These are phyloP conservation scores for Eutrema heterophyllum DNA, from an alignment of 345 rosid species.

Conservation along the genomic window DNA sequence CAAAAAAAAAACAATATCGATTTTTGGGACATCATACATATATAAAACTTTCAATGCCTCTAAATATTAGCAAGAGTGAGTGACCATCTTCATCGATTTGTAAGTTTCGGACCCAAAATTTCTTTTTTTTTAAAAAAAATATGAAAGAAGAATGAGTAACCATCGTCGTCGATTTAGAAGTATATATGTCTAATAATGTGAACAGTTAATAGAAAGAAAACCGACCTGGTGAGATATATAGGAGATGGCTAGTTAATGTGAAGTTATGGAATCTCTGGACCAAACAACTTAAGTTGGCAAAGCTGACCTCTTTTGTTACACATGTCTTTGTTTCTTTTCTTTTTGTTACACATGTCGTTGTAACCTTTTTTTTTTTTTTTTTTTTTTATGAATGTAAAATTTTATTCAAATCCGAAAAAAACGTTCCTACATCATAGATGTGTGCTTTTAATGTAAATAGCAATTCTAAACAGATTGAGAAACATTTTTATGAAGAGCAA, in stretches of 20 bases:
- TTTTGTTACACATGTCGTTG: too few relatives aligned
- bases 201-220: neutral
- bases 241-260: slow-evolving; percentile 10
- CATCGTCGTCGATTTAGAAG: too few relatives aligned
- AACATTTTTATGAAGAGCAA: too few relatives aligned
- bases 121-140: neutral
- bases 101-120: neutral
- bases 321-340: too few relatives aligned
- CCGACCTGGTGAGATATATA: neutral
- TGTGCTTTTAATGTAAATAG: too few relatives aligned
- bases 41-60: neutral
- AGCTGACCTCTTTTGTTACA: neutral
- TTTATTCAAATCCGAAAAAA: too few relatives aligned
- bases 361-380: too few relatives aligned
- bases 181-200: too few relatives aligned
- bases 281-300: too few relatives aligned
- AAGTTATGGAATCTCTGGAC: neutral
- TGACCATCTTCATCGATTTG: neutral
- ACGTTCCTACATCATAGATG: too few relatives aligned
- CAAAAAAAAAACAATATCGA: neutral
- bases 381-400: too few relatives aligned
- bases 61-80: neutral
- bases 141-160: neutral
- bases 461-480: too few relatives aligned
- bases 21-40: neutral